Conservation (phyloP, 2,329 filamentous ascomycete species). For the Aspergillus persii region DNA sequence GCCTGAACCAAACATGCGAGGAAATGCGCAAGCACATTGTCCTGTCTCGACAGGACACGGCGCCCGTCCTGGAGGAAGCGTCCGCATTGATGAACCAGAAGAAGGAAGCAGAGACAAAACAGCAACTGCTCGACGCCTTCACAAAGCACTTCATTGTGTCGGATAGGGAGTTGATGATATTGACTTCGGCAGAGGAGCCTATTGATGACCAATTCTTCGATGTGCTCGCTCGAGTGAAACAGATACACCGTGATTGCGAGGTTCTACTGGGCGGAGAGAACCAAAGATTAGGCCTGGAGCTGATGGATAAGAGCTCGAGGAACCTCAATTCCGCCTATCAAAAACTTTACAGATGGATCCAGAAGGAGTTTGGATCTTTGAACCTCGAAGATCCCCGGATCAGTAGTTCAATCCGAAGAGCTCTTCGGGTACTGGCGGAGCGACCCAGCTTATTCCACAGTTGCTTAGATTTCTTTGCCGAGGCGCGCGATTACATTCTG, state of each 20-base stretch:
- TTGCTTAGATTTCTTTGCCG: constrained; percentile 89
- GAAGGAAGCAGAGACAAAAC: constrained; percentile 73
- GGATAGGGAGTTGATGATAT: constrained; percentile 70
- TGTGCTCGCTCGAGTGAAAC: constrained; percentile 74
- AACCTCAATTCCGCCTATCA: constrained; percentile 87
- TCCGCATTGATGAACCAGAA: constrained; percentile 70
- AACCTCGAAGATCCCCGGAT: constrained; percentile 95
- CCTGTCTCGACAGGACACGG: constrained; percentile 71
- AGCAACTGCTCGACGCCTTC: constrained; percentile 74
- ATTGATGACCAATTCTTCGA: constrained; percentile 84
- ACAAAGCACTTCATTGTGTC: constrained; percentile 79
- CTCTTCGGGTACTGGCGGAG: constrained; percentile 83
- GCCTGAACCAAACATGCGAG: constrained; percentile 74
- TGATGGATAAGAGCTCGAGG: constrained; percentile 87
- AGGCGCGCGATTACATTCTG: constrained; percentile 80
- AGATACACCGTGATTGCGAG: constrained; percentile 84
- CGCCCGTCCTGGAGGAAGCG: constrained; percentile 73
- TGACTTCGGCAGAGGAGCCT: constrained; percentile 77
- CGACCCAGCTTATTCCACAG: constrained; percentile 87
- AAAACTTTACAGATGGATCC: constrained; percentile 93
- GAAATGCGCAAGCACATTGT: constrained; percentile 76
- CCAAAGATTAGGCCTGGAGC: constrained; percentile 80
- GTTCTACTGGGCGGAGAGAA: constrained; percentile 85
- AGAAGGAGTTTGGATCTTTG: constrained; percentile 85
- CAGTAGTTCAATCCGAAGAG: constrained; percentile 76